Percentiles rank a stretch among this genome's conserved stretches.
phyloP scores from a whole-genome alignment of 495 filamentous ascomycete genomes.

The Penicillium tannophilum region DNA sequence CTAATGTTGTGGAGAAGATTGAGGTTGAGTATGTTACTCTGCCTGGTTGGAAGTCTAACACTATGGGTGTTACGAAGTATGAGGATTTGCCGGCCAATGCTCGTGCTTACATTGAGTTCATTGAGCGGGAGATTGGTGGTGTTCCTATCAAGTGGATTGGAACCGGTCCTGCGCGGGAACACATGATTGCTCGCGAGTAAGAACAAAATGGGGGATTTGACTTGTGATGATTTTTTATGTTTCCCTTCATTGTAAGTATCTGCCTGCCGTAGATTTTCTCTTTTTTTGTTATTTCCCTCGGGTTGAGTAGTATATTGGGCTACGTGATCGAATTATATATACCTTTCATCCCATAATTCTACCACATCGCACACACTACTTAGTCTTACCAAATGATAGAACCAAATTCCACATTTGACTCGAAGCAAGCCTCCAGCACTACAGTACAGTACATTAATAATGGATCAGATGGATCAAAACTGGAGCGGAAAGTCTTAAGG shows the following conservation, averaged over 20 bases:
- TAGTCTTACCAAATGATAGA: not conserved
- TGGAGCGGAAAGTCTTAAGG: too few species aligned
- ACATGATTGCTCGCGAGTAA: constrained; percentile 61
- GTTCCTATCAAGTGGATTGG: constrained; percentile 77
- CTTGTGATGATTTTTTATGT: not conserved
- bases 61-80: constrained; percentile 60
- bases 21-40: constrained; percentile 70
- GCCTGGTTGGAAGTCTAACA: constrained; percentile 76
- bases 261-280: constrained; percentile 11
- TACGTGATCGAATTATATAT: constrained; percentile 7
- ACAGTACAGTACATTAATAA: too few species aligned
- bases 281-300: constrained; percentile 3
- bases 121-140: constrained; percentile 70
- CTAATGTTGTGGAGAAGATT: constrained; percentile 61
- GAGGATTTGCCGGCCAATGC: constrained; percentile 76
- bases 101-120: constrained; percentile 72
- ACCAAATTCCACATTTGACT: too few species aligned
- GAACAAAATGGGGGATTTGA: not conserved
- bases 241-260: constrained; percentile 16
- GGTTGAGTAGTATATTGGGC: constrained; percentile 4
- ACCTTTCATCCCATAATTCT: not conserved
- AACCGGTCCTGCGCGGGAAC: constrained; percentile 72
- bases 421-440: too few species aligned
- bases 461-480: not conserved
- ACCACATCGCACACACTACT: too few species aligned